Base-by-base conservation (phyloP, 192 early-diverging fungal species). In the Phlyctochytrium arcticum region DNA sequence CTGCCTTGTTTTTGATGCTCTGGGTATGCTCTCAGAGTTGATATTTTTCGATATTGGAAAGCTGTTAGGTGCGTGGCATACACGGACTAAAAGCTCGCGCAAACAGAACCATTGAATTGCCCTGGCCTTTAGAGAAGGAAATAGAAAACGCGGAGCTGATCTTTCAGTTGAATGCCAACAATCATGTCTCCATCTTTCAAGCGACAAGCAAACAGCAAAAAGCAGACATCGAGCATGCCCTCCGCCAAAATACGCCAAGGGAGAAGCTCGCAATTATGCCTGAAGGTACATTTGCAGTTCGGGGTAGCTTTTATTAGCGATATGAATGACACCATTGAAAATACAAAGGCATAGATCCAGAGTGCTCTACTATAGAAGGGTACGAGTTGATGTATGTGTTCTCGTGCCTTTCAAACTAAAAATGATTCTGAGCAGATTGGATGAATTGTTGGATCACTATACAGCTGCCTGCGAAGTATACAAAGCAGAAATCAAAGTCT, bases 161-260 rank as follows among this genome's bases (percentile, higher is more conserved):
- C 19, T 61, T 61, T 33, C 59, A 61, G 46, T 26, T 61, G 21
- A 61, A 61, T 27, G 48, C 59, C 32, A 8, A 46, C 0, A 42
- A 44, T 8, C 42, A 46, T 0, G 59, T 61, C 21, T 48, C 21
- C 33, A 46, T 47, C 21, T 48, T 61, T 6, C 39, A 32, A n/a
- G 59, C 59, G 26, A 17, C 21, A 42, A 31, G 19, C 23, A 17
- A 36, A 10, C 34, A 58, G 8, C 31, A 58, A 24, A 58, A 58
- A 36, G 57, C 29, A 1, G 57, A 30, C 21, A 35, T 36, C 23
- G 21, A n/a, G n/a, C n/a, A n/a, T n/a, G n/a, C n/a, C n/a, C n/a
- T n/a, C n/a, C n/a, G n/a, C n/a, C n/a, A n/a, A n/a, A n/a, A n/a
- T n/a, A n/a, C n/a, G n/a, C n/a, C n/a, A n/a, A n/a, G n/a, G n/a